Base-by-base conservation (phyloP, 345 rosid species). In the Crucihimalaya himalaica region DNA sequence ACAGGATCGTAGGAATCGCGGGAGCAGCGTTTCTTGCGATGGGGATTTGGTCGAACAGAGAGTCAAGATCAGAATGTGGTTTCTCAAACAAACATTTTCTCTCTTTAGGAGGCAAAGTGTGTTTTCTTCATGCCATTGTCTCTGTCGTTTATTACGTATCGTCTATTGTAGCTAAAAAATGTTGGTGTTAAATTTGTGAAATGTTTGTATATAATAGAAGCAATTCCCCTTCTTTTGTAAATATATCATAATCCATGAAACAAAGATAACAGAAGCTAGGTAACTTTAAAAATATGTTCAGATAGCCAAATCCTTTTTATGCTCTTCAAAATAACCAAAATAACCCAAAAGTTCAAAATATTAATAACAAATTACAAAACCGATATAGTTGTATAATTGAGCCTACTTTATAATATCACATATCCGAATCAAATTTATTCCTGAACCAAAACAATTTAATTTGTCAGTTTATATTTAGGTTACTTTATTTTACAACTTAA, bases 41-140 rank as follows among this genome's bases (percentile, higher is more conserved):
- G 48, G 78, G 78, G 25, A 35, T 73, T 56, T 73, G 72, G 72
- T 5, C 51, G 13, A 73, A 73, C 57, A 46, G 72, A 73, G 78
- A 35, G 51, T 73, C 78, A 19, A 55, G 66, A 73, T 16, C 66
- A 25, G 1, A 46, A 14, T 65, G 71, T 65, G 52, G 66, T 56
- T 46, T 65, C 72, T 65, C 71, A 23, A 56, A 73, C 28, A 55
- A 35, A 46, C 18, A 56, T 46, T 0, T 34, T 25, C 21, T 73
- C 5, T 56, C 50, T 16, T 2, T 56, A 0, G 66, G 66, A 65
- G 58, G 51, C 72, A 46, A 64, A 55, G 28, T 55, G 48, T 64
- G 77, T 64, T 73, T 73, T 32, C 28, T 64, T 34, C 77, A 55
- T 64, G 65, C 65, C 29, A 10, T 73, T 64, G 48, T 46, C 37